phyloP scores from a whole-genome alignment of 768 basidiomycete genomes.

The Kockovaella imperatae region DNA sequence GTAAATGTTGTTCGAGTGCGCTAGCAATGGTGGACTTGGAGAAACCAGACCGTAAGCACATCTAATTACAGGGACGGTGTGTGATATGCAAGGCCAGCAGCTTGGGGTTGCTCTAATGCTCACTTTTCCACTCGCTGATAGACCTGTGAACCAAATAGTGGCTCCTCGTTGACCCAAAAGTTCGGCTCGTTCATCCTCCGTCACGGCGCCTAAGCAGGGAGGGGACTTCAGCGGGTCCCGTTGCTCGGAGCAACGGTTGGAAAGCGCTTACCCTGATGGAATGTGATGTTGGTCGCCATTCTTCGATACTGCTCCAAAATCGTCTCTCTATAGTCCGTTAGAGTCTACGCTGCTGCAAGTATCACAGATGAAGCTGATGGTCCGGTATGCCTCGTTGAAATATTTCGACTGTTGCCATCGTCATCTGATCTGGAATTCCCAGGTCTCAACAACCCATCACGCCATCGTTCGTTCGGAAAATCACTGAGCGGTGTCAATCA shows the following conservation, averaged over 20 bases:
- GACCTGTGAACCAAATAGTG: conserved; percentile 94
- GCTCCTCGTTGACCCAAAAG: conserved; percentile 73
- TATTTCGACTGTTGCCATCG: too few species aligned
- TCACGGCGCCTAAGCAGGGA: conserved; percentile 58
- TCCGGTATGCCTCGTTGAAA: too few species aligned
- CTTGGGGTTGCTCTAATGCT: neutral
- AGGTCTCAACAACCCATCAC: too few species aligned
- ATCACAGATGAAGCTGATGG: too few species aligned
- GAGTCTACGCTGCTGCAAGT: too few species aligned
- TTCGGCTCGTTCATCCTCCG: conserved; percentile 57
- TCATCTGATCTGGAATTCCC: too few species aligned
- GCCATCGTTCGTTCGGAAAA: too few species aligned
- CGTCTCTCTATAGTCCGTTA: too few species aligned
- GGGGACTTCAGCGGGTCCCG: neutral
- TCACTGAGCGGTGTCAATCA: too few species aligned
- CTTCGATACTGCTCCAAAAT: too few species aligned
- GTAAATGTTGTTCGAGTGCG: conserved; percentile 88
- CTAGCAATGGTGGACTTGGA: conserved; percentile 91
- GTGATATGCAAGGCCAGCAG: neutral
- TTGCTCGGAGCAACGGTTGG: neutral
- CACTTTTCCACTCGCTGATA: conserved; percentile 92
- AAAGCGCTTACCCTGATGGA: conserved; percentile 44
- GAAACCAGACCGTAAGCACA: neutral
- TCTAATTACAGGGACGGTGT: neutral
- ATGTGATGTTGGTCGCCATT: conserved; percentile 49